A percentile compares a stretch with the other conserved stretches of the same genome.
Conservation (phyloP, 768 basidiomycete species). For the Cubamyces sp. region DNA sequence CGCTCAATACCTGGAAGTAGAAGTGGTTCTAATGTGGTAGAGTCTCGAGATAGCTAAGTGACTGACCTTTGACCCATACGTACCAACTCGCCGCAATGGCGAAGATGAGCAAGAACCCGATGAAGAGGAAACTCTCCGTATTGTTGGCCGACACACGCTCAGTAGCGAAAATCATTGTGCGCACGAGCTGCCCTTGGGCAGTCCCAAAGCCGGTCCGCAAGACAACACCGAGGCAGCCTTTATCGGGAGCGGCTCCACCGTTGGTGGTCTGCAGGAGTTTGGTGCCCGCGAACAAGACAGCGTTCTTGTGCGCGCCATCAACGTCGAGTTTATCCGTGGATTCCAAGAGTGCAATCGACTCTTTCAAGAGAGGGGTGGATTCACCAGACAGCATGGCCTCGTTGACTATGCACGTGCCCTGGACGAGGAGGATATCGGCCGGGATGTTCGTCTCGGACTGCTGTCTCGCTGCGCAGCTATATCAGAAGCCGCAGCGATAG, state of each 20-base stretch:
- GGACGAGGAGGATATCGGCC: conserved; percentile 90
- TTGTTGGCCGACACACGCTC: conserved; percentile 98
- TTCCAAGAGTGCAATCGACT: conserved; percentile 88
- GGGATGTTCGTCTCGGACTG: conserved; percentile 87
- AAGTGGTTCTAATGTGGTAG: neutral
- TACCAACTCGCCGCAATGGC: conserved; percentile 98
- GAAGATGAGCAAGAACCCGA: conserved; percentile 96
- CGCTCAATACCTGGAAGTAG: conserved; percentile 75
- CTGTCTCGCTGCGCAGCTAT: conserved; percentile 52
- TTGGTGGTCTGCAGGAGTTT: conserved; percentile 88
- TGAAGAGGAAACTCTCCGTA: conserved; percentile 93
- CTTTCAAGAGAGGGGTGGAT: conserved; percentile 95
- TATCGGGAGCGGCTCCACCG: conserved; percentile 78
- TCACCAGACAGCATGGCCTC: conserved; percentile 99
- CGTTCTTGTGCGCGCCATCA: conserved; percentile 85
- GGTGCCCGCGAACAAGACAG: conserved; percentile 93
- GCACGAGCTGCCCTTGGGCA: conserved; percentile 93
- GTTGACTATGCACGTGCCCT: conserved; percentile 95
- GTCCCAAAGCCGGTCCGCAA: conserved; percentile 97
- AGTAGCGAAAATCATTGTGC: conserved; percentile 99
- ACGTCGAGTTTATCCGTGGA: conserved; percentile 77
- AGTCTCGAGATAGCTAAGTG: neutral
- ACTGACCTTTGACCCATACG: conserved; percentile 92
- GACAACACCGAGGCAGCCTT: conserved; percentile 90
- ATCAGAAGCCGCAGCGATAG: conserved; percentile 3